These are phyloP conservation scores for Hypoxylon sp. DNA, from an alignment of 2,329 filamentous ascomycete species.

Conservation along the genomic window DNA sequence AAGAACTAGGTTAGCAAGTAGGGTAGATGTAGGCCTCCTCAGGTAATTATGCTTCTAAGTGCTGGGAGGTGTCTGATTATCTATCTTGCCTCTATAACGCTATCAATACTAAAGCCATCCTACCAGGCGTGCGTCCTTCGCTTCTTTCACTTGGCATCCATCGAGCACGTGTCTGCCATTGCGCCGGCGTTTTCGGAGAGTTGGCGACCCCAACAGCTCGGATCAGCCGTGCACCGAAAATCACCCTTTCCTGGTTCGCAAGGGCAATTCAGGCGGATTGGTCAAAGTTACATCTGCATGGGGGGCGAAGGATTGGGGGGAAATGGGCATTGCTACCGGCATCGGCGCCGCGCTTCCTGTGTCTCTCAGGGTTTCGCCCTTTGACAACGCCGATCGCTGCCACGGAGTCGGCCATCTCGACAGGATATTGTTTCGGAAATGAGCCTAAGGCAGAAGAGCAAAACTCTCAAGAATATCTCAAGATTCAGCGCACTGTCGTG, in stretches of 20 bases:
- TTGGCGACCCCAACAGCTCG: conserved; percentile 33
- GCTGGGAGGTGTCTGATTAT: background rate
- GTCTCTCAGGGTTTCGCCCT: conserved; percentile 13
- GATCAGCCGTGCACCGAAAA: conserved; percentile 35
- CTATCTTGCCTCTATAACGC: background rate
- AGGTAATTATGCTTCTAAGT: background rate
- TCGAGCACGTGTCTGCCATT: conserved; percentile 1
- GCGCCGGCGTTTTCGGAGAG: conserved; percentile 13
- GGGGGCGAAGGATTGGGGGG: conserved; percentile 7
- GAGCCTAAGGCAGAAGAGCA: background rate
- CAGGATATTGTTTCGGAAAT: background rate
- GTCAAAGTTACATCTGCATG: conserved; percentile 32
- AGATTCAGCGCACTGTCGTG: conserved; percentile 5
- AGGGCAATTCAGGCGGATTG: conserved; percentile 42
- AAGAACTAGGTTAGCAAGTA: no score
- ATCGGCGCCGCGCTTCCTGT: conserved; percentile 33
- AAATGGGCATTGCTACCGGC: conserved; percentile 30
- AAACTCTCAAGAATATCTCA: conserved; percentile 4
- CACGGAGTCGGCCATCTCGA: conserved; percentile 5
- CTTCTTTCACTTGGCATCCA: conserved; percentile 8
- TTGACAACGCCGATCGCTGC: conserved; percentile 3
- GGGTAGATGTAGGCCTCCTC: no score
- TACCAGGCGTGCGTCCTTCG: background rate
- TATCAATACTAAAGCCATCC: background rate
- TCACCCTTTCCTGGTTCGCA: conserved; percentile 22